A percentile compares a stretch with the other conserved stretches of the same genome.
Conservation (phyloP, 2,329 filamentous ascomycete species). For the Tolypocladium album region DNA sequence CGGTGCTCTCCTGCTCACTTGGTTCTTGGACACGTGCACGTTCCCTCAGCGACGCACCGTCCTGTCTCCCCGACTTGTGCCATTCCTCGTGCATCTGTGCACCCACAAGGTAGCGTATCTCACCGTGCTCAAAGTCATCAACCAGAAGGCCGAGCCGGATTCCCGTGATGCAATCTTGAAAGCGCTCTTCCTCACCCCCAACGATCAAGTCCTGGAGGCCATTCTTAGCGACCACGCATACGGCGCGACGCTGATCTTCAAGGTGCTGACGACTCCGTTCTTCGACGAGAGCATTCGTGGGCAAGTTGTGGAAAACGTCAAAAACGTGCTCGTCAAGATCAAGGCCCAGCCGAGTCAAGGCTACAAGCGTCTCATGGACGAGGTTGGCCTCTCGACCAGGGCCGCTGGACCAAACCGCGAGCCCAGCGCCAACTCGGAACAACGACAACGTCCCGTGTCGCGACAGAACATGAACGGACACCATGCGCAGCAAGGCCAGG, state of each 20-base stretch:
- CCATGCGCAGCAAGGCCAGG: constrained; percentile 27
- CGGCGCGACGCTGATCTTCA: constrained; percentile 94
- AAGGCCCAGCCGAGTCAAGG: constrained; percentile 92
- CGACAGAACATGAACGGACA: constrained; percentile 38
- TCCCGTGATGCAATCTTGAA: constrained; percentile 83
- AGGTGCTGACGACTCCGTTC: constrained; percentile 94
- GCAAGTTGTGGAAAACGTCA: constrained; percentile 86
- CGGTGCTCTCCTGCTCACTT: constrained; percentile 84
- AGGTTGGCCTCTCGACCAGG: constrained; percentile 77
- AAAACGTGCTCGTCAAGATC: constrained; percentile 76
- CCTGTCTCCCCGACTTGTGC: constrained; percentile 81
- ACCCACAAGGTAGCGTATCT: constrained; percentile 98
- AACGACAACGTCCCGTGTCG: constrained; percentile 45
- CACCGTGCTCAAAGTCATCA: constrained; percentile 95
- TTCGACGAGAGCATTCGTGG: constrained; percentile 84
- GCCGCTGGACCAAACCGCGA: constrained; percentile 33
- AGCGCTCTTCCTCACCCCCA: constrained; percentile 83
- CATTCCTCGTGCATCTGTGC: constrained; percentile 88
- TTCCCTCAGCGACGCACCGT: constrained; percentile 88
- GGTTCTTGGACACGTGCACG: constrained; percentile 97
- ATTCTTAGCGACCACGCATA: constrained; percentile 88
- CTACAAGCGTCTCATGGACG: constrained; percentile 98
- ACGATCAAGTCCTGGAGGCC: constrained; percentile 77
- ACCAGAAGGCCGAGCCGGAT: constrained; percentile 89
- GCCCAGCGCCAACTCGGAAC: constrained; percentile 31